Evolutionary conservation across 345 rosid genomes (phyloP), one percentile per base, ranked within the genome.

Genomic region (Brassica juncea): DNA sequence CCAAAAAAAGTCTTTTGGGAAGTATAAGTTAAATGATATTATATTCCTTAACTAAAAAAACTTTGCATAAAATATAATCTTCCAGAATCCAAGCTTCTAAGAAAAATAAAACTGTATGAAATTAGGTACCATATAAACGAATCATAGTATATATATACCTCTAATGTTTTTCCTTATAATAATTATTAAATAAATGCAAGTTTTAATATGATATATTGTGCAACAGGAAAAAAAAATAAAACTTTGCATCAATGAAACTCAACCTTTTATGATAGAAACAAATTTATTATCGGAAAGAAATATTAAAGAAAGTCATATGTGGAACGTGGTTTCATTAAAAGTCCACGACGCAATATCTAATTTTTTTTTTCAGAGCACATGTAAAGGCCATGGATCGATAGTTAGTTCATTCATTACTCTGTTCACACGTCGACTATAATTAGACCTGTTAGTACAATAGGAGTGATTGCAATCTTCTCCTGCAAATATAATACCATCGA

Each of bases 391-490:
- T 4, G 68, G 64, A 73, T 67, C 44, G 7, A 57, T 66, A 28
- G 10, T 35, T 54, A 42, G 62, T 47, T 72, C 55, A 72, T 58
- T 72, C 30, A 57, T 58, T 27, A 78, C 35, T 64, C 73, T 66
- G 39, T 58, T 72, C 77, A 78, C 77, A 72, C 73, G 77, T 66
- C 82, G 78, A 73, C 39, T 59, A 79, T 73, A 25, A 73, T 73
- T 79, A 73, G 23, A 73, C 74, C 74, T 49, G 68, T 23, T 10
- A 47, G 49, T 60, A 60, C 69, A 65, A 5, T 21, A 30, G 11
- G 30, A 71, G 67, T 78, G 15, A 78, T 72, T 79, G 68, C 68
- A 72, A 72, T 72, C 73, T 0, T 71, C 81, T 71, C 19, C 72
- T 66, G 54, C 54, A 66, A 60, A 79, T 59, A 79, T 32, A 60